Base-by-base conservation (phyloP, 345 rosid genomes). In the Mallotus nudiflorus region DNA sequence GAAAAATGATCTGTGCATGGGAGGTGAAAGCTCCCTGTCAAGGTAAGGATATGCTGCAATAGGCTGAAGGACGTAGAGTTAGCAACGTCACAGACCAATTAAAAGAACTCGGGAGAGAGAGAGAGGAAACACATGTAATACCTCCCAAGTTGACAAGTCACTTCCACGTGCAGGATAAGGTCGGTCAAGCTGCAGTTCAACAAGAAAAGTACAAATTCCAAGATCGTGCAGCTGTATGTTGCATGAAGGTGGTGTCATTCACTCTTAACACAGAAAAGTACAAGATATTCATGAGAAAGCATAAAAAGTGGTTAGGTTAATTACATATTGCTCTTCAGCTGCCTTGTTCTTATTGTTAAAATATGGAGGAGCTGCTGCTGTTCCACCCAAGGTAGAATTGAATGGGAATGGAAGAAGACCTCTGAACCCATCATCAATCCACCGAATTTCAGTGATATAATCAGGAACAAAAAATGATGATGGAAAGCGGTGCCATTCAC, bases 401-500 rank as follows among this genome's bases (percentile, higher is more conserved):
- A 85, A 95, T 19, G 96, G 99, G 59, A 90, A 73, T 33, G 99
- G 99, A 76, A 95, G 97, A 76, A 95, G 92, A 69, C 99, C 98
- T 9, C 78, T 85, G 85, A 95, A 92, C 15, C 98, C 99, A 73
- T 95, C 99, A 78, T 95, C 96, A 39, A 90, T 86, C 99, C 99
- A 95, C 48, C 86, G 81, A 49, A 95, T 90, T 80, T 87, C 86
- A 68, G 87, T 70, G 7, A 95, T 73, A 73, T 66, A 92, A 53
- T 76, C 76, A 33, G 99, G 99, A 66, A 95, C 81, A 33, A 95
- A 89, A 80, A 95, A 95, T 25, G 98, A 95, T 20, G 99, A 92
- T 13, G 97, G 97, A 75, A 82, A 90, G 39, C 99, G 97, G 78
- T 95, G 99, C 98, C 99, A 89, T 77, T 95, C 99, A 78, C 97